Evolutionary conservation across 176 grass and related monocot genomes (phyloP).

Genomic region (Cenchrus purpureus): DNA sequence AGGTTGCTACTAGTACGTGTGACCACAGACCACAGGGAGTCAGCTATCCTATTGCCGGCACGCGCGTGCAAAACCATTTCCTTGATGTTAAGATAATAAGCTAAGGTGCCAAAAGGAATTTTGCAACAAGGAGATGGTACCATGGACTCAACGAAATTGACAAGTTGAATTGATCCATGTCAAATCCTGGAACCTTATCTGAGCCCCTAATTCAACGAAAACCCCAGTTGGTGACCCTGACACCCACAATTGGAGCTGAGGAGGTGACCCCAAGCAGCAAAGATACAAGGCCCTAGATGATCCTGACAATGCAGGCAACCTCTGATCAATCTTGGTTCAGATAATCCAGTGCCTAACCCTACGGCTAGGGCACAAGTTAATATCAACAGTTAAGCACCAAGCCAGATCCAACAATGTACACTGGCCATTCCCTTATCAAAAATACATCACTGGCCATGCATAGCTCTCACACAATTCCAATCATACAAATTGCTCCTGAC

Average conservation of each 20-base stretch:
- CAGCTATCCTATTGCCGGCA: background rate
- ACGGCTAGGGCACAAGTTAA: constrained; percentile 38
- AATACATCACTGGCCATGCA: background rate
- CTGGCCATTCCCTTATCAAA: background rate
- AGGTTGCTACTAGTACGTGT: background rate
- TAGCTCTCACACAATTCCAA: constrained; percentile 26
- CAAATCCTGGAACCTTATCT: constrained; percentile 33
- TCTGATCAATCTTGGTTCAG: constrained; percentile 32
- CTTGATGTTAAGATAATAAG: background rate
- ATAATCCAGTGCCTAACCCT: constrained; percentile 32
- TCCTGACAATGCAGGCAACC: constrained; percentile 49
- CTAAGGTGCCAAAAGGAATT: constrained; percentile 32
- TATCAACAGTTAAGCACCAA: constrained; percentile 39
- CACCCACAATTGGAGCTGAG: constrained; percentile 27
- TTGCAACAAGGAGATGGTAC: background rate
- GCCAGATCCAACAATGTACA: background rate
- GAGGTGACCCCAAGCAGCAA: constrained; percentile 16
- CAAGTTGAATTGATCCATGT: constrained; percentile 10
- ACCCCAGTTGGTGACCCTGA: constrained; percentile 30
- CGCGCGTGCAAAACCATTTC: constrained; percentile 37
- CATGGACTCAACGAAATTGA: constrained; percentile 37
- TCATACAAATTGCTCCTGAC: constrained; percentile 24
- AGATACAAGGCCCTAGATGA: constrained; percentile 36
- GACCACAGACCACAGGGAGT: background rate
- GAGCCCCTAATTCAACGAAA: constrained; percentile 2